phyloP scores from a whole-genome alignment of 2,329 filamentous ascomycete genomes.

The Alternaria sp. region DNA sequence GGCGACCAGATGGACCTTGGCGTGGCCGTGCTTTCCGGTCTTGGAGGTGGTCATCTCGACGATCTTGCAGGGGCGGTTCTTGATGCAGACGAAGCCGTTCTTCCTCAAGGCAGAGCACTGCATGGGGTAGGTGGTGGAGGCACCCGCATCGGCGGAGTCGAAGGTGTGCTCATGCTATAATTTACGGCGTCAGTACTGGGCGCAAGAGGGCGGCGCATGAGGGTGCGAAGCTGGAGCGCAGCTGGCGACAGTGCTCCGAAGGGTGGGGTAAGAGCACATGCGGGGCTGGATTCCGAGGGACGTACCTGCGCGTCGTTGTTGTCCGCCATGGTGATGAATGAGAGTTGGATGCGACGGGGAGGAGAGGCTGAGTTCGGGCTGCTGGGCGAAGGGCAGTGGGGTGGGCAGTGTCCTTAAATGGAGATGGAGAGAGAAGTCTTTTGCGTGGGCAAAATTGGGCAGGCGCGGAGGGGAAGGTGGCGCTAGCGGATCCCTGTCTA shows the following conservation, averaged over 20 bases:
- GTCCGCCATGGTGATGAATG: constrained; percentile 67
- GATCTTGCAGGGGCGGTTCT: constrained; percentile 99
- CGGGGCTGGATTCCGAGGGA: constrained; percentile 25
- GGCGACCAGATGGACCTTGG: constrained; percentile 98
- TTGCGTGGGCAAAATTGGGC: constrained; percentile 21
- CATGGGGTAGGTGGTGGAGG: constrained; percentile 93
- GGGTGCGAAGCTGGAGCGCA: constrained; percentile 35
- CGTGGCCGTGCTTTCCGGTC: constrained; percentile 99
- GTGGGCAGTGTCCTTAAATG: constrained; percentile 34
- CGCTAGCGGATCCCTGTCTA: constrained; percentile 34
- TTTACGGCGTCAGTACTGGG: constrained; percentile 24
- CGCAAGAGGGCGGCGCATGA: constrained; percentile 1
- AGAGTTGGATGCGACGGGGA: constrained; percentile 44
- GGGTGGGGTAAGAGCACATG: constrained; percentile 48
- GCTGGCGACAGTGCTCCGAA: constrained; percentile 38
- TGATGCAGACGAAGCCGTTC: constrained; percentile 99
- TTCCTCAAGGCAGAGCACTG: constrained; percentile 99
- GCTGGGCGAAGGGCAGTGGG: constrained; percentile 36
- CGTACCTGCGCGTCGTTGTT: constrained; percentile 67
- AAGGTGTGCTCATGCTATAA: constrained; percentile 71
- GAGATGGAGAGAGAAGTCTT: constrained; percentile 41
- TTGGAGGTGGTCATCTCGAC: constrained; percentile 99
- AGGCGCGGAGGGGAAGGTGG: constrained; percentile 32
- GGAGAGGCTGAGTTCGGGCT: constrained; percentile 37
- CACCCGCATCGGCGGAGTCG: constrained; percentile 94